Conservation (phyloP, 1,139 yeast genomes). For the Candida sojae region DNA sequence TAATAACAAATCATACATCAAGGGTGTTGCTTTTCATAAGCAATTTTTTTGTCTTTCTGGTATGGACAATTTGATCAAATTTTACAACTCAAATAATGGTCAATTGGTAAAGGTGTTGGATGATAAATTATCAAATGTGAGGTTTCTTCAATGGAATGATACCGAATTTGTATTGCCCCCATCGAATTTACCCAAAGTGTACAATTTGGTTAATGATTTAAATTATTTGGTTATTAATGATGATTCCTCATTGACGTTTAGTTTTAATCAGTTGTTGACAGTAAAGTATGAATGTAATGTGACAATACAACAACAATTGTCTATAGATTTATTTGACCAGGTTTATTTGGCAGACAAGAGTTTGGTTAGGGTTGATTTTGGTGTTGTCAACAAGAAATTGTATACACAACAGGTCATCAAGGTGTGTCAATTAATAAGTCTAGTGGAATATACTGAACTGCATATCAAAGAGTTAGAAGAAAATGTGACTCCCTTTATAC, state of each 20-base stretch:
- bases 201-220: slow-evolving; percentile 9
- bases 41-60: slow-evolving; percentile 48
- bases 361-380: slow-evolving; percentile 18
- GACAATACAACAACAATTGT: slow-evolving; percentile 16
- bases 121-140: slow-evolving; percentile 19
- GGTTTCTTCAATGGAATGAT: slow-evolving; percentile 26
- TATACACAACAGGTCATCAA: slow-evolving; percentile 25
- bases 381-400: slow-evolving; percentile 13
- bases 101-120: slow-evolving; percentile 28
- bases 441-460: slow-evolving; percentile 36
- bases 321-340: slow-evolving; percentile 29
- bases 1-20: slow-evolving; percentile 36
- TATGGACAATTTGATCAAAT: slow-evolving; percentile 42
- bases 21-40: slow-evolving; percentile 35
- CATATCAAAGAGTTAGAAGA: slow-evolving; percentile 33
- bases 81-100: slow-evolving; percentile 54
- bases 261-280: slow-evolving; percentile 35
- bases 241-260: slow-evolving; percentile 22
- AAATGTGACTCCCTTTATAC: slow-evolving; percentile 45
- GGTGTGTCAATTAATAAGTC: slow-evolving; percentile 33
- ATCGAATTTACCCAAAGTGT: slow-evolving; percentile 26
- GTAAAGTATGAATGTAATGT: slow-evolving; percentile 21
- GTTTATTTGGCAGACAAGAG: slow-evolving; percentile 21
- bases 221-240: slow-evolving; percentile 31
- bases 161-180: slow-evolving; percentile 24